Percentiles rank a stretch among this genome's conserved stretches.
phyloP scores from a whole-genome alignment of 441 rosid genomes.

The Daphne laureola region DNA sequence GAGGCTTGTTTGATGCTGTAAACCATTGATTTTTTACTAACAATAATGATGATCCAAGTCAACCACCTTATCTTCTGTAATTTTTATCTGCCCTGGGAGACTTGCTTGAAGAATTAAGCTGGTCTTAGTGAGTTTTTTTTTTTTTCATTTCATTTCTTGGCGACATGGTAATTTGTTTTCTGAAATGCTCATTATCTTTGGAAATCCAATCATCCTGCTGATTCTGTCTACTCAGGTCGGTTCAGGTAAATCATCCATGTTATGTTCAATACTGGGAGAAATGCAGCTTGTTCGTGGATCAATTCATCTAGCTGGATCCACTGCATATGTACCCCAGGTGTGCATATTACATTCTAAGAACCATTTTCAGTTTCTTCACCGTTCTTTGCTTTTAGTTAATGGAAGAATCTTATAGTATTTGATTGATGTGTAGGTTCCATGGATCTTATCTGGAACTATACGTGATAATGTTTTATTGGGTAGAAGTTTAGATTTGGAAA shows the following conservation, averaged over 20 bases:
- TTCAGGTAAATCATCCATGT: constrained; percentile 90
- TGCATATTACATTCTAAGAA: constrained; percentile 13
- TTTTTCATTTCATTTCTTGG: no score
- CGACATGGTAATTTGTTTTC: no score
- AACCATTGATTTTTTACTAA: no score
- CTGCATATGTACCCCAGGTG: constrained; percentile 94
- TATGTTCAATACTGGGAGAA: constrained; percentile 72
- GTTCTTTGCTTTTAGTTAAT: constrained; percentile 10
- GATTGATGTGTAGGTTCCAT: constrained; percentile 60
- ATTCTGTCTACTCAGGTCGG: constrained; percentile 62
- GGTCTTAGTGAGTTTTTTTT: no score
- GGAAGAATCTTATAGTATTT: constrained; percentile 11
- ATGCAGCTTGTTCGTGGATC: constrained; percentile 60
- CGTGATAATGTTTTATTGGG: constrained; percentile 81
- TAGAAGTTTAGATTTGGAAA: constrained; percentile 50
- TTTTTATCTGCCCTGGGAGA: no score
- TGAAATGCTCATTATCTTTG: no score
- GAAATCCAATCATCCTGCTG: constrained; percentile 7
- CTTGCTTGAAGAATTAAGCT: no score
- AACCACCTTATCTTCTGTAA: no score
- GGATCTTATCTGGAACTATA: constrained; percentile 89
- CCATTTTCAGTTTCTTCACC: constrained; percentile 13
- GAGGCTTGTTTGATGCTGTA: no score
- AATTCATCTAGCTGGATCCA: constrained; percentile 46
- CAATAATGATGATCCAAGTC: no score